Conservation (phyloP, 2,329 filamentous ascomycete genomes). For the Trichoderma koningii region DNA sequence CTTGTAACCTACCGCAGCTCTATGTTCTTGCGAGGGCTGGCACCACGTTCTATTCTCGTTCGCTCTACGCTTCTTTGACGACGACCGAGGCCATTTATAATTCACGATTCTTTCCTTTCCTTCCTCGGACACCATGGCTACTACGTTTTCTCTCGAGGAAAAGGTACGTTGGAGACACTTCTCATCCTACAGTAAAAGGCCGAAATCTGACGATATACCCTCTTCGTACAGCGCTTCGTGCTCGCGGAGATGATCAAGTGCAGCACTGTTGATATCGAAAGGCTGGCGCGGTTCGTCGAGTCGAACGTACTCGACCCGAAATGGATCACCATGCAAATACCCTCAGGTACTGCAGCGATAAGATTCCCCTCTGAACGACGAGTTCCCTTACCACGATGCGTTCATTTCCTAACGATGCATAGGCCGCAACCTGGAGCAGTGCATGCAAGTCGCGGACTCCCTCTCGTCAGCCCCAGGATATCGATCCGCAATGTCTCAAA, state of each 20-base stretch:
- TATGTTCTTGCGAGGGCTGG: constrained; percentile 18
- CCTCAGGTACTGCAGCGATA: constrained; percentile 43
- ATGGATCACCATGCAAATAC: constrained; percentile 53
- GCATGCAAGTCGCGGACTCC: constrained; percentile 44
- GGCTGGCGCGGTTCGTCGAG: constrained; percentile 52
- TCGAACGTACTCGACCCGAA: constrained; percentile 45
- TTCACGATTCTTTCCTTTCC: neutral
- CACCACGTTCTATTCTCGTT: constrained; percentile 14
- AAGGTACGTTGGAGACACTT: constrained; percentile 25
- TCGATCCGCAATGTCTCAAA: constrained; percentile 16
- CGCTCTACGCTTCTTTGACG: constrained; percentile 12
- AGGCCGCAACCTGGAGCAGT: constrained; percentile 54
- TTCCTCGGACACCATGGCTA: constrained; percentile 17
- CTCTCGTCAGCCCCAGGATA: constrained; percentile 37
- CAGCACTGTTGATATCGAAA: constrained; percentile 52
- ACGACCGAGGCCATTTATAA: neutral
- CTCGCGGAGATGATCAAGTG: constrained; percentile 61
- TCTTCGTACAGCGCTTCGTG: constrained; percentile 53
- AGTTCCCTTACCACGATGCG: neutral
- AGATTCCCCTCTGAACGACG: neutral
- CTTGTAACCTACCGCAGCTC: neutral
- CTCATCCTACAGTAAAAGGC: neutral
- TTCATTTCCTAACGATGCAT: neutral
- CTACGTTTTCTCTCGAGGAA: constrained; percentile 21
- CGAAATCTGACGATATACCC: neutral